Percentiles rank a stretch among this genome's conserved stretches.
Conservation (phyloP, 306 rosid genomes). For the Psophocarpus tetragonolobus region DNA sequence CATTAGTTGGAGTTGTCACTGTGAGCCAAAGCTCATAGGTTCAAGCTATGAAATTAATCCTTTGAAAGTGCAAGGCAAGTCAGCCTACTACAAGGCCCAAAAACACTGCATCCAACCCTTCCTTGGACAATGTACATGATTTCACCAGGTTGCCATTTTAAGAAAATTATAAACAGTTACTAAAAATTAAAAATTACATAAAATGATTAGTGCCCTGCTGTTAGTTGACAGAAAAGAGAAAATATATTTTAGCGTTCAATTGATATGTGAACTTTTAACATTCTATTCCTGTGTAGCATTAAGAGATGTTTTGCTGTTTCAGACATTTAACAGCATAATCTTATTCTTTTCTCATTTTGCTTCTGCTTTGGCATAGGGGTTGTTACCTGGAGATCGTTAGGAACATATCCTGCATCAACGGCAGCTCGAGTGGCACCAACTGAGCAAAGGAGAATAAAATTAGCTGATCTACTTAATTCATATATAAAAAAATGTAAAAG, state of each 20-base stretch:
- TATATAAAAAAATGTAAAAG: constrained; percentile 9
- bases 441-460: constrained; percentile 42
- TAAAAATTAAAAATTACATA: not conserved
- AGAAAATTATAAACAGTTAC: not conserved
- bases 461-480: constrained; percentile 26
- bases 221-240: not conserved
- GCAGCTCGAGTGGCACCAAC: constrained; percentile 99
- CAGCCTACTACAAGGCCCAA: not conserved
- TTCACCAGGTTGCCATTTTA: not conserved
- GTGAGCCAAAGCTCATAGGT: not conserved
- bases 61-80: not conserved
- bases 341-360: constrained; percentile 4
- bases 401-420: constrained; percentile 95
- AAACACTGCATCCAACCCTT: not conserved
- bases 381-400: constrained; percentile 90
- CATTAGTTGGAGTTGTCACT: not conserved
- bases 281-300: not conserved
- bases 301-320: not conserved
- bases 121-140: not conserved
- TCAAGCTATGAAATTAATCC: not conserved
- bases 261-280: not conserved
- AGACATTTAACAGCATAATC: constrained; percentile 9
- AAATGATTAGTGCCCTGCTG: constrained; percentile 6
- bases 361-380: not conserved
- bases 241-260: not conserved